phyloP scores from a whole-genome alignment of 2,329 filamentous ascomycete genomes.

The Botrytis squamosa region DNA sequence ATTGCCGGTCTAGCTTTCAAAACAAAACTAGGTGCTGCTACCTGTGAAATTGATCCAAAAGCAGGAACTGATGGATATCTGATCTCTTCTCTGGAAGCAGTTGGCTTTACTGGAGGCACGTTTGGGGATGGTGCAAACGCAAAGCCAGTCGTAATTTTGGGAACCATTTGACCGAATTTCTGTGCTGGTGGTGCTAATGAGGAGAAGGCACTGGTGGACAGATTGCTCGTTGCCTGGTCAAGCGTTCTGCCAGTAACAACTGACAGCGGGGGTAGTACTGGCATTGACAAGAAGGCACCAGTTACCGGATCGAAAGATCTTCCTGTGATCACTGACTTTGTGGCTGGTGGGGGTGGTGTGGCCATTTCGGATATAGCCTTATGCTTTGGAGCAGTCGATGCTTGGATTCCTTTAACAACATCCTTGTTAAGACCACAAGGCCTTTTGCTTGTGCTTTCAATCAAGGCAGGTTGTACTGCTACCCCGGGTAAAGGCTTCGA shows the following conservation, averaged over 20 bases:
- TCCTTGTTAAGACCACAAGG: background rate
- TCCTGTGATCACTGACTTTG: background rate
- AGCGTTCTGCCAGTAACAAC: background rate
- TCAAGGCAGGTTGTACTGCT: background rate
- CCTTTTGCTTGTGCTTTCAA: background rate
- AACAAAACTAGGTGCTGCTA: background rate
- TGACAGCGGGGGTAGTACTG: background rate
- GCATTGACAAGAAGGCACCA: background rate
- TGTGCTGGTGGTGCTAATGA: background rate
- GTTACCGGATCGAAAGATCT: background rate
- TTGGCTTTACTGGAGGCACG: background rate
- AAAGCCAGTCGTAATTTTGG: background rate
- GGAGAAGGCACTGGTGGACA: background rate
- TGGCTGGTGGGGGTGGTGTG: background rate
- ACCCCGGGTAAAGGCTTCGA: background rate
- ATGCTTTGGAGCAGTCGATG: background rate
- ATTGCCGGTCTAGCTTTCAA: background rate
- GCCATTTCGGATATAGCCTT: background rate
- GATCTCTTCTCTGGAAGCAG: background rate
- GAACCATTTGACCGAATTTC: background rate
- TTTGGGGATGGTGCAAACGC: background rate
- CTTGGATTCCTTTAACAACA: background rate
- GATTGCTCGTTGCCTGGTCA: background rate
- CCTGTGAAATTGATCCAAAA: background rate
- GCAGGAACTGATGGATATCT: background rate